These are phyloP conservation scores for Pyrenochaeta sp. DNA, from an alignment of 2,329 filamentous ascomycete species.

Conservation along the genomic window DNA sequence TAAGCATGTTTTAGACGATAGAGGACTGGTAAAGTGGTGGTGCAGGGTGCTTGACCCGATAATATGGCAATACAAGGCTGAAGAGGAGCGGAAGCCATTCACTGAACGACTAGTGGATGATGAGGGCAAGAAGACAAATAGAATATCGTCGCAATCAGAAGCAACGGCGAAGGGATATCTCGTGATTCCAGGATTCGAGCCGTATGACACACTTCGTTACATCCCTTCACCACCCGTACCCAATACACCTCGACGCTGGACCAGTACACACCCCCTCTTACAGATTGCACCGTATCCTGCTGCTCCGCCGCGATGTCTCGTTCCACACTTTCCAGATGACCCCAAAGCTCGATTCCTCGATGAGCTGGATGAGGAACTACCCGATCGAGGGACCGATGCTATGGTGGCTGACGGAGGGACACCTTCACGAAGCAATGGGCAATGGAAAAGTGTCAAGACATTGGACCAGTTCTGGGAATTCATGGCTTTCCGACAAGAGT, in stretches of 20 bases:
- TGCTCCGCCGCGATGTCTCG: constrained; percentile 81
- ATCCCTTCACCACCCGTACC: constrained; percentile 66
- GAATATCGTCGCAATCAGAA: constrained; percentile 29
- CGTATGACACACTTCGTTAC: constrained; percentile 80
- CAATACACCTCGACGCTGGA: constrained; percentile 54
- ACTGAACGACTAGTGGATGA: constrained; percentile 41
- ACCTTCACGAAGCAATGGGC: constrained; percentile 64
- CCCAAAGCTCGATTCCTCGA: constrained; percentile 90
- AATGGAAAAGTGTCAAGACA: constrained; percentile 84
- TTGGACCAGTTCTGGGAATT: constrained; percentile 98
- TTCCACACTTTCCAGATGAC: constrained; percentile 93
- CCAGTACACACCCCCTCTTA: constrained; percentile 74
- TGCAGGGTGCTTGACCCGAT: constrained; percentile 85
- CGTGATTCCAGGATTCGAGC: constrained; percentile 85
- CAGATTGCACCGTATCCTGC: constrained; percentile 74
- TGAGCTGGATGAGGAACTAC: constrained; percentile 85
- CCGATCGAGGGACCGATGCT: constrained; percentile 56
- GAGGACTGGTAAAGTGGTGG: constrained; percentile 95
- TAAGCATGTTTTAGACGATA: constrained; percentile 93
- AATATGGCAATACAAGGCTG: constrained; percentile 60
- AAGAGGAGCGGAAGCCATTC: constrained; percentile 50
- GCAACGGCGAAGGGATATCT: constrained; percentile 75
- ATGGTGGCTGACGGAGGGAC: constrained; percentile 50
- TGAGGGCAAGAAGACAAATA: constrained; percentile 28
- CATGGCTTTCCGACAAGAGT: constrained; percentile 97